Base-by-base conservation (phyloP, 164 flowering plant species). In the Piper betle region DNA sequence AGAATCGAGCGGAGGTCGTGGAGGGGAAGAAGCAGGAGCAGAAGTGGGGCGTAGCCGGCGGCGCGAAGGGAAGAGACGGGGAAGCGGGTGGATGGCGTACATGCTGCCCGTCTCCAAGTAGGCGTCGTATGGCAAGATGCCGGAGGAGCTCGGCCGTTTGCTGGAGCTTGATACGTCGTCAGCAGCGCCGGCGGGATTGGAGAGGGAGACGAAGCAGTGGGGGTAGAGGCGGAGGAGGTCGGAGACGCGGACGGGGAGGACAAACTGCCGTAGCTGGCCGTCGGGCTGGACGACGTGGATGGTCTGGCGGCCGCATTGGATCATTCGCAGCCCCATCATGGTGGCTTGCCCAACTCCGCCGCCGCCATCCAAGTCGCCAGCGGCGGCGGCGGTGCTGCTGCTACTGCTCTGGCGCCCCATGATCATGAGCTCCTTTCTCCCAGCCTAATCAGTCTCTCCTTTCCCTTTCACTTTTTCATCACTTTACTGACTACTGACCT, bases 301-400 rank as follows among this genome's bases (percentile, higher is more conserved):
- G 43, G 62, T 65, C 68, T 65, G 68, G 41, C 68, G 37, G 48
- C 68, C 62, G 60, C 68, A 65, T 18, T 65, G 68, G 33, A 65
- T 65, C 68, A 65, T 65, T 33, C 62, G 56, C 33, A 65, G 62
- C 43, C 62, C 62, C 68, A 65, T 65, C 56, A 65, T 57, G 25
- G 68, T 65, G 19, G 59, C 53, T 11, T 16, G 18, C 19, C 52
- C 56, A 18, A 20, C 39, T 20, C 56, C 58, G 20, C 63, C 37
- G 37, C 53, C 33, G 2, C 63, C 63, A 7, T 16, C 43, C 25
- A 46, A 37, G 57, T 58, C 41, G 19, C 62, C 41, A 7, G 19
- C 50, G n/a, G n/a, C n/a, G n/a, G n/a, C n/a, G n/a, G n/a, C n/a
- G n/a, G n/a, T n/a, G n/a, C n/a, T n/a, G 2, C 63, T 53, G 15